Conservation (phyloP, 2,329 filamentous ascomycete species). For the Ceratocystis papillata region DNA sequence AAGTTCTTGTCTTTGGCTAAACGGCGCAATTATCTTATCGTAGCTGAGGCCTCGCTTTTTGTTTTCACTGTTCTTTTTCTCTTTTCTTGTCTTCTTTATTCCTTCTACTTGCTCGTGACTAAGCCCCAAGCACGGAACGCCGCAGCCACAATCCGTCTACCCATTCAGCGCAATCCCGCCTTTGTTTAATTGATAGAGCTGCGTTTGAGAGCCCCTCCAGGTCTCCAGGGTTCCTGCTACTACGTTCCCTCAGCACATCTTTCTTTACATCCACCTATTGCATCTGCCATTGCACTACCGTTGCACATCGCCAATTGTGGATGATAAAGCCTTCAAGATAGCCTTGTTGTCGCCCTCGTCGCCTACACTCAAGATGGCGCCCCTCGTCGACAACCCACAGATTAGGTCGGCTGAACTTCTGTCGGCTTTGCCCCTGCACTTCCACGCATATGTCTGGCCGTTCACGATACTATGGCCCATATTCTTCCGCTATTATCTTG, state of each 20-base stretch:
- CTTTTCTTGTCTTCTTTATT: not conserved
- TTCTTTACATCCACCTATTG: not conserved
- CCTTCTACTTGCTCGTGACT: not conserved
- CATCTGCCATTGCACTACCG: conserved; percentile 1
- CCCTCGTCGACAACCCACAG: conserved; percentile 83
- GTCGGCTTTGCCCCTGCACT: conserved; percentile 66
- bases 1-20: not conserved
- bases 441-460: conserved; percentile 88
- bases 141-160: no score
- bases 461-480: conserved; percentile 85
- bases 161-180: not conserved
- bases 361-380: conserved; percentile 43
- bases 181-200: not conserved
- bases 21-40: not conserved
- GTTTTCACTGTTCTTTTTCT: not conserved
- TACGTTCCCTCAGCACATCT: not conserved
- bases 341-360: not conserved
- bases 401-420: conserved; percentile 81
- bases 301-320: not conserved
- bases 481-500: conserved; percentile 81
- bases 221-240: not conserved
- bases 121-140: not conserved
- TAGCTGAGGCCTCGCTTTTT: not conserved
- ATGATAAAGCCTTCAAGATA: not conserved
- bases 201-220: conserved; percentile 3